Evolutionary conservation across 2,329 filamentous ascomycete species (phyloP).

Genomic region (Plectosphaerella plurivora): DNA sequence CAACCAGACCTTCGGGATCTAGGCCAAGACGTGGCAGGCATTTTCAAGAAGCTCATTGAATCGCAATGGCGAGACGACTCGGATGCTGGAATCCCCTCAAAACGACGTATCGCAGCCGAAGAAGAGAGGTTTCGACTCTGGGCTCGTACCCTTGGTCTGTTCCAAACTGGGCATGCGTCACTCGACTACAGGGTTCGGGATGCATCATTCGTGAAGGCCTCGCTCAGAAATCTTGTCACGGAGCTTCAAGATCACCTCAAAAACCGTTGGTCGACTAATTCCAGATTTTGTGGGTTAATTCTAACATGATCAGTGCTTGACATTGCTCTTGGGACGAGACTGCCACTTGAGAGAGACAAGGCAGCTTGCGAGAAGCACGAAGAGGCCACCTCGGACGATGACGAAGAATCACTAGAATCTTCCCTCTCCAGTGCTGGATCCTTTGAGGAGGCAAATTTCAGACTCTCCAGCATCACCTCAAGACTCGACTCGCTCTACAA

Average conservation of each 20-base stretch:
- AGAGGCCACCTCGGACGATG: neutral
- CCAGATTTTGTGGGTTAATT: neutral
- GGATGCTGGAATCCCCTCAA: neutral
- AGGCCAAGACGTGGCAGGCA: neutral
- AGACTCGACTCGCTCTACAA: constrained; percentile 6
- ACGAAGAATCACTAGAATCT: constrained; percentile 1
- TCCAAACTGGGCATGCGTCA: constrained; percentile 12
- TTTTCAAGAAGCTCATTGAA: neutral
- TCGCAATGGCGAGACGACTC: neutral
- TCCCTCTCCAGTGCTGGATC: neutral
- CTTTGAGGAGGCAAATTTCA: constrained; percentile 2
- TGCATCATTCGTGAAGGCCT: constrained; percentile 6
- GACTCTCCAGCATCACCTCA: constrained; percentile 1
- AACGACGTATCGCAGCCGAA: neutral
- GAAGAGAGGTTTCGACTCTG: constrained; percentile 6
- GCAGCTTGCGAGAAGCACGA: neutral
- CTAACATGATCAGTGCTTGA: neutral
- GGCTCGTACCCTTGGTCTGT: constrained; percentile 10
- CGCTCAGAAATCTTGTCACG: constrained; percentile 5
- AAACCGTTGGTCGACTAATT: neutral
- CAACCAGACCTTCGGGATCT: neutral
- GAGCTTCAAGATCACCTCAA: constrained; percentile 5
- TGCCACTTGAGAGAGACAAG: constrained; percentile 2
- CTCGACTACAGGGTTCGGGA: constrained; percentile 14
- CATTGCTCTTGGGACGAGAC: constrained; percentile 2